Percentiles rank a stretch among this genome's conserved stretches.
phyloP scores from a whole-genome alignment of 2,329 filamentous ascomycete genomes.

The Hirsutella thompsonii region DNA sequence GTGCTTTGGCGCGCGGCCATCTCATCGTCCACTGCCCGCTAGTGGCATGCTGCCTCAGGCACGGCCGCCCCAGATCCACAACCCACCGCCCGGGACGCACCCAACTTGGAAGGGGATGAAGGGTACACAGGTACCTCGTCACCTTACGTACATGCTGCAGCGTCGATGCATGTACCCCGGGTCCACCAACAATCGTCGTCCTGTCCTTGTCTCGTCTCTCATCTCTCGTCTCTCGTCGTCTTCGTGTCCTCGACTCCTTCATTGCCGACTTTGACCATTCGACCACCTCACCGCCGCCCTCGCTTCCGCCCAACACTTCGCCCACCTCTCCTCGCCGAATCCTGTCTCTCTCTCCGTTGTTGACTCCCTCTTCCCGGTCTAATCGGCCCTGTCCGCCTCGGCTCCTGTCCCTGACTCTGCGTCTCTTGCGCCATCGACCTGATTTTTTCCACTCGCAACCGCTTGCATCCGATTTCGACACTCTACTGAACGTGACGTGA shows the following conservation, averaged over 20 bases:
- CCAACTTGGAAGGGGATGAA: too few species aligned
- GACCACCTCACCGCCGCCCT: neutral
- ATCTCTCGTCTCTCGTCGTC: too few species aligned
- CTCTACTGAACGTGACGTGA: too few species aligned
- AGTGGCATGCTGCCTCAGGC: too few species aligned
- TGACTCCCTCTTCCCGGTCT: neutral
- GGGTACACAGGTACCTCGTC: neutral
- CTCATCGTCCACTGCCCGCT: too few species aligned
- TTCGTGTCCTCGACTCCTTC: neutral
- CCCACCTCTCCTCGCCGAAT: neutral
- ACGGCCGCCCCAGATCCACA: too few species aligned
- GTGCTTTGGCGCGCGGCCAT: too few species aligned
- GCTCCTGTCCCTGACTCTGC: neutral
- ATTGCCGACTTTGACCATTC: neutral
- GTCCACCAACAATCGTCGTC: neutral
- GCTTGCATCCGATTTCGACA: too few species aligned
- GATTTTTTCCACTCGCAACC: constrained; percentile 5
- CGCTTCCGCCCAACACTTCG: neutral
- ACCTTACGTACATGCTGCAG: neutral
- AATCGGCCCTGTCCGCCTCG: neutral
- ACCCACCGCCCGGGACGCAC: too few species aligned
- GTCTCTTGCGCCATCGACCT: neutral
- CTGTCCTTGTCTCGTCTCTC: too few species aligned
- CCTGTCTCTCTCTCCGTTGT: neutral
- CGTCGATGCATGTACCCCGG: neutral